phyloP scores from a whole-genome alignment of 164 flowering plant genomes.

The Nymphaea colorata region DNA sequence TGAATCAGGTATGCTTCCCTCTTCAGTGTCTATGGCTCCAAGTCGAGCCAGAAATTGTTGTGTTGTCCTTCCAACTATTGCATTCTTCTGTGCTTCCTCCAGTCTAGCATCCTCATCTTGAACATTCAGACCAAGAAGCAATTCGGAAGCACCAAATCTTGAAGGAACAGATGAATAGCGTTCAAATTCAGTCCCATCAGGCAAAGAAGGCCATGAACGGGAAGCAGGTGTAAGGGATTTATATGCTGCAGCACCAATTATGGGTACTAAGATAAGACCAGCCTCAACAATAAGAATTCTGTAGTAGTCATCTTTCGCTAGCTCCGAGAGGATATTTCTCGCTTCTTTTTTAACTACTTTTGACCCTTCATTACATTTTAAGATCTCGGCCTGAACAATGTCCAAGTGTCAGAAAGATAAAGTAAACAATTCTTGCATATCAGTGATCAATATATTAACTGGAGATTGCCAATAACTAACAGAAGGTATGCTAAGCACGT shows the following conservation, averaged over 20 bases:
- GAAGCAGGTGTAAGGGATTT: constrained; percentile 47
- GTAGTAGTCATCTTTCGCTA: constrained; percentile 61
- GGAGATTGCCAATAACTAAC: no score
- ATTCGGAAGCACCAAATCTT: constrained; percentile 68
- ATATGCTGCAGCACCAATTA: constrained; percentile 65
- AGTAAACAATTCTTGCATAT: no score
- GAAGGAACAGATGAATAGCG: constrained; percentile 35
- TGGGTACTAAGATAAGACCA: constrained; percentile 68
- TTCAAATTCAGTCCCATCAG: constrained; percentile 73
- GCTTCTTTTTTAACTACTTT: constrained; percentile 55
- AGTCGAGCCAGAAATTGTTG: constrained; percentile 85
- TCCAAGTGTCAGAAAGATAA: no score
- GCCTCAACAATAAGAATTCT: constrained; percentile 74
- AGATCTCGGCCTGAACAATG: constrained; percentile 49
- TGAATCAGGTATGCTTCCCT: constrained; percentile 18
- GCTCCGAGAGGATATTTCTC: constrained; percentile 54
- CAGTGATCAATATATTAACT: no score
- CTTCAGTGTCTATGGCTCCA: constrained; percentile 74
- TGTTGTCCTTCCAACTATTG: constrained; percentile 53
- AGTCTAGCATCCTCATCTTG: constrained; percentile 26
- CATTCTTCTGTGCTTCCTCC: constrained; percentile 63
- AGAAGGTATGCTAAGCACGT: no score
- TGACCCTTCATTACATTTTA: constrained; percentile 28
- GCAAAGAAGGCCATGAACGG: constrained; percentile 75
- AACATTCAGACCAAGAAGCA: constrained; percentile 65